phyloP scores from a whole-genome alignment of 164 flowering plant species.

The Tinospora cordifolia region DNA sequence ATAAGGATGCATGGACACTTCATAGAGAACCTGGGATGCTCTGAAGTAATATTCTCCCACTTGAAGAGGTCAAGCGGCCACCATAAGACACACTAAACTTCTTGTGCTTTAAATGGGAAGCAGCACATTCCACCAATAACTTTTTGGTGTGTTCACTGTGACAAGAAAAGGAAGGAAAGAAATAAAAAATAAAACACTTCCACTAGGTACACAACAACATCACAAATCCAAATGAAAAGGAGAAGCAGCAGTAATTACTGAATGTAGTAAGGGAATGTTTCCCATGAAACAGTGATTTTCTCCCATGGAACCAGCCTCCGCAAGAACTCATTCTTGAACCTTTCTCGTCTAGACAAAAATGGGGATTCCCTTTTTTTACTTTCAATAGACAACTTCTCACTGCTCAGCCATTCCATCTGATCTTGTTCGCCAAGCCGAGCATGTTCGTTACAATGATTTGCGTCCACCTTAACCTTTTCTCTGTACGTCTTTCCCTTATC shows the following conservation, averaged over 20 bases:
- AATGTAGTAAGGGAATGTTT: conserved; percentile 79
- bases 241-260: conserved; percentile 40
- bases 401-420: conserved; percentile 85
- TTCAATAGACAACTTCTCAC: conserved; percentile 66
- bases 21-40: conserved; percentile 67
- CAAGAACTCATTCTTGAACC: conserved; percentile 71
- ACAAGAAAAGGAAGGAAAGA: conserved; percentile 9
- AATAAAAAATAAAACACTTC: background rate
- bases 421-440: conserved; percentile 82
- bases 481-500: conserved; percentile 39
- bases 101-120: conserved; percentile 74
- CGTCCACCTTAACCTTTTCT: conserved; percentile 29
- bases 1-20: background rate
- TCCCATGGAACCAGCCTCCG: conserved; percentile 90
- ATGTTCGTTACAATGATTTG: conserved; percentile 49
- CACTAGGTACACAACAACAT: background rate
- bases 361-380: conserved; percentile 77
- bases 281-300: conserved; percentile 86
- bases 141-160: conserved; percentile 71
- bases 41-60: conserved; percentile 89
- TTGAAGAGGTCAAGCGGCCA: conserved; percentile 70
- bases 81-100: conserved; percentile 55
- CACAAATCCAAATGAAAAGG: background rate
- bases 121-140: conserved; percentile 75
- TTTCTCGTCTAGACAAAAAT: conserved; percentile 59